Conservation (phyloP, 495 filamentous ascomycete species). For the Thermochaetoides thermophila region DNA sequence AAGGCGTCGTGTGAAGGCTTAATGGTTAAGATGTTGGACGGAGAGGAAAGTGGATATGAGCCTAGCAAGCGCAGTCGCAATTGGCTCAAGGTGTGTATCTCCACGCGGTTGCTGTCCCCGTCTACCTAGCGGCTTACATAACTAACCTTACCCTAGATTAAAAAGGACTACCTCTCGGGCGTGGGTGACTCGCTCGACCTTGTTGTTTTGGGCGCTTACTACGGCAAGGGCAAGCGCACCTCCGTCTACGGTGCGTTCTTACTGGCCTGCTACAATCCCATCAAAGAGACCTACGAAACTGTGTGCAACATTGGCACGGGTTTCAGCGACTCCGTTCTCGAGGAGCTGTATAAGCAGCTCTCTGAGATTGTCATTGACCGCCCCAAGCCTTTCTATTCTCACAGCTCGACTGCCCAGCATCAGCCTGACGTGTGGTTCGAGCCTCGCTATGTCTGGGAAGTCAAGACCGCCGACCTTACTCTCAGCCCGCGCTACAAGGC, state of each 20-base stretch:
- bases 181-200: conserved; percentile 93
- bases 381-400: conserved; percentile 86
- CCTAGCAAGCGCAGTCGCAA: conserved; percentile 90
- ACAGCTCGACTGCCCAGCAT: conserved; percentile 68
- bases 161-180: conserved; percentile 91
- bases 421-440: conserved; percentile 99
- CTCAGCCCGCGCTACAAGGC: conserved; percentile 87
- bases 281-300: conserved; percentile 69
- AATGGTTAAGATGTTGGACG: conserved; percentile 99
- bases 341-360: conserved; percentile 63
- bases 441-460: conserved; percentile 87
- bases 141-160: conserved; percentile 41
- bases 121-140: no score
- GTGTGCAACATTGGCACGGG: conserved; percentile 98
- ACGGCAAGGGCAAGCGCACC: conserved; percentile 87
- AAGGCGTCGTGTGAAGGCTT: conserved; percentile 92
- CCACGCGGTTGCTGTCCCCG: no score
- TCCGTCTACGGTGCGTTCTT: conserved; percentile 91
- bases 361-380: conserved; percentile 63
- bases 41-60: conserved; percentile 79
- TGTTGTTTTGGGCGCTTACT: conserved; percentile 88
- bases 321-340: conserved; percentile 76
- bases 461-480: conserved; percentile 90
- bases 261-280: conserved; percentile 79
- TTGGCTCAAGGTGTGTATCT: conserved; percentile 71